Conservation (phyloP, 1,284 basidiomycete genomes). For the Uromyces viciae-fabae region DNA sequence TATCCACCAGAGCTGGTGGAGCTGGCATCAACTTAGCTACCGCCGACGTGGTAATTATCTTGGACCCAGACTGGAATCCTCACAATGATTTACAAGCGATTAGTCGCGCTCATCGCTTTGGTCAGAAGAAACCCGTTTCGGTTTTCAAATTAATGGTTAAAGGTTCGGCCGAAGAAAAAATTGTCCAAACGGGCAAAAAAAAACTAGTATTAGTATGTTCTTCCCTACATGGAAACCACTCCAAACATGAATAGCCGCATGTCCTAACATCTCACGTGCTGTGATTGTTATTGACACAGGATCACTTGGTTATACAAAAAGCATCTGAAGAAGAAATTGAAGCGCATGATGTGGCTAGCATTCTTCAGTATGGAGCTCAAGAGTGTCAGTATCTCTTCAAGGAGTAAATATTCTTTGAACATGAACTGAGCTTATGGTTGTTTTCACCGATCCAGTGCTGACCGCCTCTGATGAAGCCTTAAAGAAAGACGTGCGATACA, state of each 20-base stretch:
- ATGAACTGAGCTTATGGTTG: neutral
- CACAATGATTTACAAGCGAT: constrained; percentile 65
- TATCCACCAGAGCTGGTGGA: constrained; percentile 55
- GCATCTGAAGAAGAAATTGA: constrained; percentile 44
- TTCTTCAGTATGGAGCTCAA: constrained; percentile 44
- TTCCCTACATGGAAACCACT: neutral
- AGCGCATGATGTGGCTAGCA: constrained; percentile 44
- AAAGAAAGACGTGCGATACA: constrained; percentile 40
- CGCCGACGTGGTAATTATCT: constrained; percentile 86
- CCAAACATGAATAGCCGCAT: neutral
- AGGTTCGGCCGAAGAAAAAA: constrained; percentile 55
- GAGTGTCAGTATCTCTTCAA: constrained; percentile 22
- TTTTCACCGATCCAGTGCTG: constrained; percentile 27
- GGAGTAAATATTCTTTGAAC: neutral
- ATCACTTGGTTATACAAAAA: constrained; percentile 45
- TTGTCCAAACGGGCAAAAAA: constrained; percentile 53
- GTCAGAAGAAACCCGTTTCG: constrained; percentile 55
- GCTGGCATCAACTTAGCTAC: constrained; percentile 57
- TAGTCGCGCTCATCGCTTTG: constrained; percentile 56
- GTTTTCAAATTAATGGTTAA: constrained; percentile 56
- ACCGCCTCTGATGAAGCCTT: constrained; percentile 38
- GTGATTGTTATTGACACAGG: constrained; percentile 13
- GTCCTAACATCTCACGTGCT: neutral
- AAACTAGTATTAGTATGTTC: constrained; percentile 50
- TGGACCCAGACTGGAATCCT: constrained; percentile 90